Percentiles rank a stretch among this genome's conserved stretches.
Evolutionary conservation across 805 yeast genomes (phyloP).

Genomic region (Wickerhamiella azymoides): DNA sequence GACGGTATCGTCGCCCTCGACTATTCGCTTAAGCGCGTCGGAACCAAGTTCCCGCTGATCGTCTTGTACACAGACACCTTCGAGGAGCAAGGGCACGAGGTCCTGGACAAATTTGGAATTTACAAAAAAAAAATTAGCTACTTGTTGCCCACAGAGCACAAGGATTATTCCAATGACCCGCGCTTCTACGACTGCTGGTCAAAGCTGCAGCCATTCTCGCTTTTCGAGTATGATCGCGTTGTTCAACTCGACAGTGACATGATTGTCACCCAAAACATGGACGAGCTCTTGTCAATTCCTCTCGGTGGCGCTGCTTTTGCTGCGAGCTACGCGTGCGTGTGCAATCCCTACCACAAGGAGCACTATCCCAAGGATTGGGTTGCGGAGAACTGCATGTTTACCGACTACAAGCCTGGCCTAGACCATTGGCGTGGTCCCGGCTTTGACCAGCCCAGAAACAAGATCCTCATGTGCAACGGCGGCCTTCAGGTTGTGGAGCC

Average conservation of each 20-base stretch:
- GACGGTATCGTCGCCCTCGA: constrained; percentile 39
- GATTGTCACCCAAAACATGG: constrained; percentile 44
- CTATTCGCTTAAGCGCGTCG: constrained; percentile 31
- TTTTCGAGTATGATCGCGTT: constrained; percentile 38
- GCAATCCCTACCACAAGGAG: constrained; percentile 39
- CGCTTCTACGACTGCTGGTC: constrained; percentile 52
- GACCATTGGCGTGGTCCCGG: constrained; percentile 31
- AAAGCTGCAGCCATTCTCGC: constrained; percentile 40
- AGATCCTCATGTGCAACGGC: constrained; percentile 37
- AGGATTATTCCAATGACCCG: constrained; percentile 36
- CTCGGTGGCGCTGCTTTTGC: constrained; percentile 34
- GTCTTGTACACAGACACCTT: constrained; percentile 41
- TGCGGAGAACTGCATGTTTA: constrained; percentile 37
- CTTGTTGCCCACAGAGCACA: constrained; percentile 32
- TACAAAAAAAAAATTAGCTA: constrained; percentile 30
- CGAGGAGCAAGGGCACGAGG: constrained; percentile 30
- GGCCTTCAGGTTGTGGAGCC: constrained; percentile 43
- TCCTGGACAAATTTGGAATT: constrained; percentile 30
- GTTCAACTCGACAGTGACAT: constrained; percentile 47
- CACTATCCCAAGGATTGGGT: constrained; percentile 46
- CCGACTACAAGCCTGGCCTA: constrained; percentile 25
- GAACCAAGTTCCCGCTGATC: constrained; percentile 38
- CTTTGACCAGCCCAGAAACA: constrained; percentile 4
- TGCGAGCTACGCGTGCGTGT: constrained; percentile 48
- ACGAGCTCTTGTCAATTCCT: constrained; percentile 39